These are phyloP conservation scores for Viola odorata DNA, from an alignment of 345 rosid species.

Conservation along the genomic window DNA sequence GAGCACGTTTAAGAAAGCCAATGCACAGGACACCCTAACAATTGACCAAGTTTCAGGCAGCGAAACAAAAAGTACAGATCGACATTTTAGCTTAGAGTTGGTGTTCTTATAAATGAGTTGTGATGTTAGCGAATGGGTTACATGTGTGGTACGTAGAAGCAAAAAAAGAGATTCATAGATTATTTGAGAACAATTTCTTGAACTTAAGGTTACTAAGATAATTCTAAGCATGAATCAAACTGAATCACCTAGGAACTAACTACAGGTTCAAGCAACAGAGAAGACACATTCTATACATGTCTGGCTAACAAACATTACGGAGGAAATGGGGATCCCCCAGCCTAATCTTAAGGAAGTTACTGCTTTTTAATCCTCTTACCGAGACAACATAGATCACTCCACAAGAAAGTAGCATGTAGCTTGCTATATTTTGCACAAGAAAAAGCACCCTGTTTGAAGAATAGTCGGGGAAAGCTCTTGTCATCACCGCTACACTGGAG, in stretches of 20 bases:
- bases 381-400: constrained; percentile 67
- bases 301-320: too few species aligned
- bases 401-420: constrained; percentile 87
- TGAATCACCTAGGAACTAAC: not conserved
- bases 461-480: constrained; percentile 84
- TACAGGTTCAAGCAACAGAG: too few species aligned
- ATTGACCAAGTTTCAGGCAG: too few species aligned
- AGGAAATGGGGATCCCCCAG: too few species aligned
- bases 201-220: not conserved
- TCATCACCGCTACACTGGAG: constrained; percentile 92
- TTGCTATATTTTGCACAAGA: constrained; percentile 73
- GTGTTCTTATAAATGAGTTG: too few species aligned
- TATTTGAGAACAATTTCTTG: constrained; percentile 3
- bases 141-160: not conserved
- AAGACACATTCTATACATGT: too few species aligned
- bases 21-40: constrained; percentile 82
- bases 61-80: not conserved
- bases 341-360: not conserved
- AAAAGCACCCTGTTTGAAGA: constrained; percentile 40
- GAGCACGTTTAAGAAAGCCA: constrained; percentile 74
- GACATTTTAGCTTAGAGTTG: not conserved
- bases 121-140: too few species aligned
- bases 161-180: not conserved
- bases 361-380: constrained; percentile 34
- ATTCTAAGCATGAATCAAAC: not conserved